Percentiles rank a stretch among this genome's conserved stretches.
Evolutionary conservation across 2,329 filamentous ascomycete species (phyloP).

Genomic region (Eutypella sp.): DNA sequence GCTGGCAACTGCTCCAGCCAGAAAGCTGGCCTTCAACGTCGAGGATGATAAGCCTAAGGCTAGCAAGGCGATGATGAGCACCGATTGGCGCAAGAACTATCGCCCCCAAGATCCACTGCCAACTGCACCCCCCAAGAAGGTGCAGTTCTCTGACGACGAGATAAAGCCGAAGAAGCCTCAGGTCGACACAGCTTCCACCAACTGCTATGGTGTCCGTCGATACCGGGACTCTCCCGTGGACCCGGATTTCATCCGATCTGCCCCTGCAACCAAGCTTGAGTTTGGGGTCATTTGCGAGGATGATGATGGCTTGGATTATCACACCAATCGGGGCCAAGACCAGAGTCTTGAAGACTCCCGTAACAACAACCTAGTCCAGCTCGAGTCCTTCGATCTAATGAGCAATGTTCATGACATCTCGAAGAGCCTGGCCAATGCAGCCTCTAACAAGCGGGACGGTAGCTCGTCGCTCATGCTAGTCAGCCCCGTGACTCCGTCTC

Average conservation of each 20-base stretch:
- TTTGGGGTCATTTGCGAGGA: constrained; percentile 8
- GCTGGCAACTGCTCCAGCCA: constrained; percentile 1
- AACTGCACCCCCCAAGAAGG: constrained; percentile 15
- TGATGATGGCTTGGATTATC: not conserved
- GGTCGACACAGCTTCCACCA: constrained; percentile 11
- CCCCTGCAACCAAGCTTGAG: constrained; percentile 22
- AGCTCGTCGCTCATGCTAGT: not conserved
- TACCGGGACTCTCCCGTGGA: constrained; percentile 17
- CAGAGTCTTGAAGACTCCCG: not conserved
- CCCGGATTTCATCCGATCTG: constrained; percentile 22
- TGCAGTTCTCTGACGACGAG: constrained; percentile 8
- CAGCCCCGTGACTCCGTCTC: not conserved
- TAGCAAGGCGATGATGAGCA: constrained; percentile 9
- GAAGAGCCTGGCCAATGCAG: too few relatives aligned
- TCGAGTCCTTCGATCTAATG: too few relatives aligned
- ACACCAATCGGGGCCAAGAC: not conserved
- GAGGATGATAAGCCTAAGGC: not conserved
- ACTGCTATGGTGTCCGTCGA: constrained; percentile 9
- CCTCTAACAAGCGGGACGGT: too few relatives aligned
- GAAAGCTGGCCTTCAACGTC: not conserved
- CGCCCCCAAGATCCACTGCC: constrained; percentile 4
- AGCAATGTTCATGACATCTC: too few relatives aligned
- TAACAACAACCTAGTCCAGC: not conserved
- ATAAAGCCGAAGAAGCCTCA: constrained; percentile 8
- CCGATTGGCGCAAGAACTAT: constrained; percentile 14